These are phyloP conservation scores for Cardiospermum halicacabum DNA, from an alignment of 345 rosid genomes.

Conservation along the genomic window DNA sequence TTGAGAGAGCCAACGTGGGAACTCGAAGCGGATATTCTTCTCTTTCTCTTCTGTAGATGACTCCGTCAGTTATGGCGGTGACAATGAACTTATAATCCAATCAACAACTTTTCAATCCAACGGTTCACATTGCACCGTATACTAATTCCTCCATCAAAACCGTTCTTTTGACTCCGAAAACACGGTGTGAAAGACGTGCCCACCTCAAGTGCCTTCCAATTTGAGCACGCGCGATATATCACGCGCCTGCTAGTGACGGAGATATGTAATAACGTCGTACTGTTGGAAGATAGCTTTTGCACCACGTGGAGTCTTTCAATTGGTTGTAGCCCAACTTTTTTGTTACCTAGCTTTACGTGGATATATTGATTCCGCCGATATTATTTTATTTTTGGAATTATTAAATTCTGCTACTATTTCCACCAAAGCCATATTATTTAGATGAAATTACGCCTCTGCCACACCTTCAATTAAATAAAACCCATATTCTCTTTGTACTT, in stretches of 20 bases:
- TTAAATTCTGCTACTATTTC: background rate
- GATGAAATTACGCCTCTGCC: background rate
- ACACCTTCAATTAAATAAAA: background rate
- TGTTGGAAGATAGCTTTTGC: background rate
- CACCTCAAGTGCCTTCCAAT: background rate
- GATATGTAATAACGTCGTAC: too few species aligned
- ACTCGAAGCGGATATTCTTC: too few species aligned
- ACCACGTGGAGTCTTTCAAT: slow-evolving; percentile 4
- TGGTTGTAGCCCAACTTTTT: background rate
- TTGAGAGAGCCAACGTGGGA: too few species aligned
- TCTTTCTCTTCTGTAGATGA: slow-evolving; percentile 5
- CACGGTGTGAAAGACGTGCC: slow-evolving; percentile 11
- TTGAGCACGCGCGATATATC: background rate
- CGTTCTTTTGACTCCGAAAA: slow-evolving; percentile 7
- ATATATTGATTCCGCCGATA: background rate
- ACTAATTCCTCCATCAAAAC: background rate
- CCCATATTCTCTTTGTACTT: background rate
- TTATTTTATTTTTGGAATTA: background rate
- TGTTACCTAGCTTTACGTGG: background rate
- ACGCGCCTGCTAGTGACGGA: background rate
- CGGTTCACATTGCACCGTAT: slow-evolving; percentile 24
- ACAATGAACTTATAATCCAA: background rate
- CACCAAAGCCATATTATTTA: background rate
- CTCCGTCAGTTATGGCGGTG: slow-evolving; percentile 36
- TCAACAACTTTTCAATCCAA: background rate